These are phyloP conservation scores for Immersiella caudata DNA, from an alignment of 495 filamentous ascomycete genomes.

Conservation along the genomic window DNA sequence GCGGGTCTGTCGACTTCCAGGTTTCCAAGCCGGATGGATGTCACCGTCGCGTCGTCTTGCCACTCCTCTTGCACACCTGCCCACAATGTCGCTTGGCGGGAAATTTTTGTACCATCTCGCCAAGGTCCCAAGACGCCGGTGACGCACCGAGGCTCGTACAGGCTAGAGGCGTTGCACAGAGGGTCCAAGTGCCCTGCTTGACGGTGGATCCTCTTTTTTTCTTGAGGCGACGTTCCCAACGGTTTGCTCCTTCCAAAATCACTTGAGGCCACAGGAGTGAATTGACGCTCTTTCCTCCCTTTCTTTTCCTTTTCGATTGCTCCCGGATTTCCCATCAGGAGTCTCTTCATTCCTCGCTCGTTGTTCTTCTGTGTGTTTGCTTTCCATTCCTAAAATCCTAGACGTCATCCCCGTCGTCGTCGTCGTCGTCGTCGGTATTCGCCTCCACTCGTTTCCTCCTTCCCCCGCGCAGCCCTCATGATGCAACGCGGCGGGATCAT, in stretches of 20 bases:
- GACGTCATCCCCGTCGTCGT: too few relatives aligned
- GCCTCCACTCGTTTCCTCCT: not conserved
- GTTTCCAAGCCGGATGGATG: not conserved
- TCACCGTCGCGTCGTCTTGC: not conserved
- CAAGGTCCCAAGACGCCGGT: not conserved
- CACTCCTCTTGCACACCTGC: not conserved
- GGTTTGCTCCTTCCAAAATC: not conserved
- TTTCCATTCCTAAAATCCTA: not conserved
- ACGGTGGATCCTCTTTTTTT: not conserved
- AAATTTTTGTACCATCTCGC: not conserved
- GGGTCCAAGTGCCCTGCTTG: not conserved
- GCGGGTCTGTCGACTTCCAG: not conserved
- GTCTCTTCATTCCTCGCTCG: not conserved
- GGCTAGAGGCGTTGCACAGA: not conserved
- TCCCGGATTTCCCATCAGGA: not conserved
- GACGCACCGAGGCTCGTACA: constrained; percentile 1
- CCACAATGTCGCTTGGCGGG: not conserved
- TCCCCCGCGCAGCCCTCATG: not conserved
- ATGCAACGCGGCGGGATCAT: constrained; percentile 31
- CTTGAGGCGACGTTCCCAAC: not conserved
- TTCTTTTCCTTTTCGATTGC: not conserved
- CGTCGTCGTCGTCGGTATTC: not conserved
- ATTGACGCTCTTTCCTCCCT: not conserved
- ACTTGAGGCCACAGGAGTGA: not conserved
- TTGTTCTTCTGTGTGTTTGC: not conserved